Conservation (phyloP, 768 basidiomycete genomes). For the Omphalotus guepiniiformis region DNA sequence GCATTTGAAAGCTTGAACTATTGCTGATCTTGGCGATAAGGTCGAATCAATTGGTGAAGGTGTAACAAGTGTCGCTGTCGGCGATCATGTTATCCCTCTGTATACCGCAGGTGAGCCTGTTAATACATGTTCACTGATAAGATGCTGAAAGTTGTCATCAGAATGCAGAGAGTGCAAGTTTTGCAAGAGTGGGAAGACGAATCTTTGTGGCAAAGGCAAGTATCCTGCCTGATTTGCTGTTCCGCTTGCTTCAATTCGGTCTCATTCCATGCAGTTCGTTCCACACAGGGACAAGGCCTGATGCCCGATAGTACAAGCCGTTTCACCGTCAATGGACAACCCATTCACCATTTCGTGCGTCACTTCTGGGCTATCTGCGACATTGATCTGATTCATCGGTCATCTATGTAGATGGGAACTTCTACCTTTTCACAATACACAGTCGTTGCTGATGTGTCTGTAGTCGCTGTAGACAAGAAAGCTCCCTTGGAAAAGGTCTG, state of each 20-base stretch:
- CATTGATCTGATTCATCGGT: neutral
- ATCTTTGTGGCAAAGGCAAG: slow-evolving; percentile 91
- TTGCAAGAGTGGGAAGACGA: slow-evolving; percentile 98
- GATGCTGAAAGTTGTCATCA: slow-evolving; percentile 18
- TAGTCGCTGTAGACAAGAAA: slow-evolving; percentile 80
- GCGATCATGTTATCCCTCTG: slow-evolving; percentile 96
- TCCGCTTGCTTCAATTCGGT: too few species aligned
- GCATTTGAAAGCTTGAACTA: neutral
- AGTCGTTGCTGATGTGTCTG: slow-evolving; percentile 94
- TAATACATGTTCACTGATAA: neutral
- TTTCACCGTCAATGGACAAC: slow-evolving; percentile 86
- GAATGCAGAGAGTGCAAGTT: slow-evolving; percentile 98
- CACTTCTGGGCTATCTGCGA: neutral
- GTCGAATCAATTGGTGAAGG: slow-evolving; percentile 98
- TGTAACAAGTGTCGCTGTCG: slow-evolving; percentile 71
- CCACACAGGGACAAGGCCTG: slow-evolving; percentile 89
- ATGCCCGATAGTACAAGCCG: slow-evolving; percentile 91
- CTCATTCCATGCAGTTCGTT: slow-evolving; percentile 72
- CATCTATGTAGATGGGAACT: slow-evolving; percentile 78
- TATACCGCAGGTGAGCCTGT: slow-evolving; percentile 78
- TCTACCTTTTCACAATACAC: slow-evolving; percentile 99
- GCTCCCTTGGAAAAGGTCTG: slow-evolving; percentile 97
- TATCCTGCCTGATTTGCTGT: too few species aligned
- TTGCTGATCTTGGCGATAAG: slow-evolving; percentile 32
- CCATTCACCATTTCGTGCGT: slow-evolving; percentile 87